A percentile compares a stretch with the other conserved stretches of the same genome.
Conservation (phyloP, 202 grass and related monocot species). For the Carex sylvatica region DNA sequence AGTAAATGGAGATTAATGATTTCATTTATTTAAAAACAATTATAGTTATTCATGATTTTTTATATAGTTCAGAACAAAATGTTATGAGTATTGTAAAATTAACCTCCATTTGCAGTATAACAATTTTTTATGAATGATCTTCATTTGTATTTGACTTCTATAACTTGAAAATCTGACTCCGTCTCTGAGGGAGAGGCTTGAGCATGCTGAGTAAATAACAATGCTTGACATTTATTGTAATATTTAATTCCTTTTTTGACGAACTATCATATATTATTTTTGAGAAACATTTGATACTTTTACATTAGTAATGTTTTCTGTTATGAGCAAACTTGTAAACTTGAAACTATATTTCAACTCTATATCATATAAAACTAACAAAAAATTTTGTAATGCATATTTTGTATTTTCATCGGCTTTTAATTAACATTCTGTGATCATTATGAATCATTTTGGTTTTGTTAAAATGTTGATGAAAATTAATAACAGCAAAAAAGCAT, state of each 20-base stretch:
- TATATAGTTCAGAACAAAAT: no score
- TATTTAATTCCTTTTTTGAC: background rate
- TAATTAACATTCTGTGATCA: background rate
- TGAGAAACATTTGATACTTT: background rate
- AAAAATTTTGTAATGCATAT: background rate
- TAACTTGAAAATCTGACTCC: no score
- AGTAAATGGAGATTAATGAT: no score
- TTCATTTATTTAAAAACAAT: no score
- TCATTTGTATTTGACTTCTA: no score
- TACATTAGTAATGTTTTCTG: background rate
- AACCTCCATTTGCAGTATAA: no score
- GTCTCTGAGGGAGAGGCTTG: no score
- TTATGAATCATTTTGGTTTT: background rate
- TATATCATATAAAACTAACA: background rate
- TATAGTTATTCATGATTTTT: no score
- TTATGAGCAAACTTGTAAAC: background rate
- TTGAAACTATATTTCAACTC: background rate
- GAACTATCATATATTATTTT: background rate
- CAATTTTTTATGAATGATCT: no score
- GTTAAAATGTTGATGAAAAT: background rate
- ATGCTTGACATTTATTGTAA: no score
- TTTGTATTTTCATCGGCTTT: background rate
- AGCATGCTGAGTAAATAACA: no score
- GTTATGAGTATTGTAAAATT: no score
- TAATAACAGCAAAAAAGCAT: background rate